phyloP scores from a whole-genome alignment of 1,284 basidiomycete species.

The Sporisorium exsertum region DNA sequence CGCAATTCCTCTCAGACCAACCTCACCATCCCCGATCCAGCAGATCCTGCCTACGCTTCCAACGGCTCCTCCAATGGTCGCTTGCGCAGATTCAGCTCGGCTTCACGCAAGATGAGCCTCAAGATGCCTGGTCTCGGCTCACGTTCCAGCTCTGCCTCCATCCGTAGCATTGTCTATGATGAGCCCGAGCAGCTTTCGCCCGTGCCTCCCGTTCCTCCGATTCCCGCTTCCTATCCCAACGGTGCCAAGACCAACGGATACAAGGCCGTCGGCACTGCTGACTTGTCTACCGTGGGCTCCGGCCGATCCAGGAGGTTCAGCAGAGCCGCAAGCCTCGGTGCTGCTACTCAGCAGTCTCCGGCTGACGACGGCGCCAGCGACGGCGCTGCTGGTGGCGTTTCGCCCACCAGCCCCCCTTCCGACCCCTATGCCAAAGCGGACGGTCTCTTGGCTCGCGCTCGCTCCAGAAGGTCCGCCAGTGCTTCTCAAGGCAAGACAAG shows the following conservation, averaged over 20 bases:
- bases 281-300: neutral
- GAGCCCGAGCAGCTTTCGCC: slow-evolving; percentile 22
- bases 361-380: neutral
- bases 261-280: slow-evolving; percentile 24
- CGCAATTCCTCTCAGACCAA: slow-evolving; percentile 45
- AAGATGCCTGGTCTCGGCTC: slow-evolving; percentile 34
- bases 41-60: slow-evolving; percentile 6
- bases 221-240: slow-evolving; percentile 22
- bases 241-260: slow-evolving; percentile 12
- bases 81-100: slow-evolving; percentile 41
- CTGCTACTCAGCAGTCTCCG: slow-evolving; percentile 1
- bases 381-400: neutral
- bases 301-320: slow-evolving; percentile 28
- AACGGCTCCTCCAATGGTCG: slow-evolving; percentile 3
- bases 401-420: neutral
- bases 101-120: slow-evolving; percentile 47
- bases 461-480: slow-evolving; percentile 17
- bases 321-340: slow-evolving; percentile 18
- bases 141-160: slow-evolving; percentile 26
- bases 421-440: slow-evolving; percentile 47
- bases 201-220: slow-evolving; percentile 22
- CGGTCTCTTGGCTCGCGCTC: slow-evolving; percentile 32
- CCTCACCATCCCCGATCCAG: slow-evolving; percentile 28
- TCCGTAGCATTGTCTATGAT: slow-evolving; percentile 24
- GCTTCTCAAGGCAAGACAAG: slow-evolving; percentile 6